A percentile compares a stretch with the other conserved stretches of the same genome.
phyloP scores from a whole-genome alignment of 208 protist species.

The Blechomonas ayalai region DNA sequence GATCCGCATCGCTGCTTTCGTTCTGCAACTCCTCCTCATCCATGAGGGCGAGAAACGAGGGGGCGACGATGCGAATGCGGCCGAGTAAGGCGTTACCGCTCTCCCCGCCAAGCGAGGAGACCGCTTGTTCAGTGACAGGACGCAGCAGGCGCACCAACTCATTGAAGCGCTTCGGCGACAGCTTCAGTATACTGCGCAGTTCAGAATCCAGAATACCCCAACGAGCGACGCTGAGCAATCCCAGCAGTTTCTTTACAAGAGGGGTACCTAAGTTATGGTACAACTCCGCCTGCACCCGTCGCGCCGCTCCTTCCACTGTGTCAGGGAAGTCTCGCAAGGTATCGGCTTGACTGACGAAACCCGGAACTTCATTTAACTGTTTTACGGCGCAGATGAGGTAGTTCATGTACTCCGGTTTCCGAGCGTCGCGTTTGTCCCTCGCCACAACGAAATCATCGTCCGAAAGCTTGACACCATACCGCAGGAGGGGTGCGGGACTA shows the following conservation, averaged over 20 bases:
- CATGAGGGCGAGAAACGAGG: conserved; percentile 29
- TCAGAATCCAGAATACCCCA: conserved; percentile 60
- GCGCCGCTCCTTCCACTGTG: conserved; percentile 37
- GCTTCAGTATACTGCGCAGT: conserved; percentile 43
- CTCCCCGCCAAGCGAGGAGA: background rate
- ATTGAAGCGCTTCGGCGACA: conserved; percentile 44
- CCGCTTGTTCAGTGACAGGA: conserved; percentile 12
- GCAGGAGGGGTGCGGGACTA: conserved; percentile 20
- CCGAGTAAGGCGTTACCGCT: conserved; percentile 2
- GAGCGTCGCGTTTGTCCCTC: conserved; percentile 41
- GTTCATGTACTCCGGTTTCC: conserved; percentile 43
- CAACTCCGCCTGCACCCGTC: conserved; percentile 35
- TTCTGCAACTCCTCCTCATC: conserved; percentile 14
- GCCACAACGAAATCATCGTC: conserved; percentile 64
- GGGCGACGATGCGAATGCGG: conserved; percentile 1
- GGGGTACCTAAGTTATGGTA: conserved; percentile 26
- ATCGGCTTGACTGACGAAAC: conserved; percentile 29
- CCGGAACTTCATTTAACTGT: conserved; percentile 38
- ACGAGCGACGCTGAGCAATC: conserved; percentile 39
- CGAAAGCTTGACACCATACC: conserved; percentile 34
- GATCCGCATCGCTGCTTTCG: conserved; percentile 20
- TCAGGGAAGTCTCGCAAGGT: conserved; percentile 42
- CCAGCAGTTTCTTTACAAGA: conserved; percentile 34
- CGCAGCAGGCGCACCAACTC: conserved; percentile 66
- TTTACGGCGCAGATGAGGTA: conserved; percentile 57